phyloP scores from a whole-genome alignment of 1,284 basidiomycete genomes.

The Cutaneotrichosporon dermatis region DNA sequence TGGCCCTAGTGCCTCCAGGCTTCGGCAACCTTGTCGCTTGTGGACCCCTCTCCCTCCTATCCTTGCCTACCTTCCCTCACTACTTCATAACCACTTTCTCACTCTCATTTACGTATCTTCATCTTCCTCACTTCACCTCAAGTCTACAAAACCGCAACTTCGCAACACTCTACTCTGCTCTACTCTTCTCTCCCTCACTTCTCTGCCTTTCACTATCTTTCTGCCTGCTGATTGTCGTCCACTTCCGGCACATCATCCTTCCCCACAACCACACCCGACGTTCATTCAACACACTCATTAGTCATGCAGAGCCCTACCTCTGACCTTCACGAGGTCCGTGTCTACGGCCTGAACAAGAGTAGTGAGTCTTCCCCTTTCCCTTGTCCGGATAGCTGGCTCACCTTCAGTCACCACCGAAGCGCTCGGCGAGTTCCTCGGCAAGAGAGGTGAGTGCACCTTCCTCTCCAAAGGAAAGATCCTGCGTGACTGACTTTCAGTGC shows the following conservation, averaged over 20 bases:
- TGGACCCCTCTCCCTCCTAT: too few relatives aligned
- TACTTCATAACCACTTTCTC: too few relatives aligned
- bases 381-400: not conserved
- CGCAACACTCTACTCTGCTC: not conserved
- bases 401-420: constrained; percentile 30
- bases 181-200: not conserved
- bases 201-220: not conserved
- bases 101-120: too few relatives aligned
- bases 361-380: not conserved
- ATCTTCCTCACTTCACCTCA: not conserved
- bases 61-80: too few relatives aligned
- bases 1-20: too few relatives aligned
- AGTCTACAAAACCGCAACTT: too few relatives aligned
- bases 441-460: constrained; percentile 21
- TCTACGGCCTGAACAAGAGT: constrained; percentile 27
- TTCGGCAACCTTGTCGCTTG: too few relatives aligned
- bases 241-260: not conserved
- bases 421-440: constrained; percentile 34
- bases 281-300: not conserved
- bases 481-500: constrained; percentile 16
- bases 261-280: not conserved
- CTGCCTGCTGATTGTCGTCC: too few relatives aligned
- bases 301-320: constrained; percentile 5
- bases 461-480: not conserved
- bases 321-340: constrained; percentile 24